A percentile compares a stretch with the other conserved stretches of the same genome.
These are phyloP conservation scores for Plantago major DNA, from an alignment of 257 asterid genomes.

Conservation along the genomic window DNA sequence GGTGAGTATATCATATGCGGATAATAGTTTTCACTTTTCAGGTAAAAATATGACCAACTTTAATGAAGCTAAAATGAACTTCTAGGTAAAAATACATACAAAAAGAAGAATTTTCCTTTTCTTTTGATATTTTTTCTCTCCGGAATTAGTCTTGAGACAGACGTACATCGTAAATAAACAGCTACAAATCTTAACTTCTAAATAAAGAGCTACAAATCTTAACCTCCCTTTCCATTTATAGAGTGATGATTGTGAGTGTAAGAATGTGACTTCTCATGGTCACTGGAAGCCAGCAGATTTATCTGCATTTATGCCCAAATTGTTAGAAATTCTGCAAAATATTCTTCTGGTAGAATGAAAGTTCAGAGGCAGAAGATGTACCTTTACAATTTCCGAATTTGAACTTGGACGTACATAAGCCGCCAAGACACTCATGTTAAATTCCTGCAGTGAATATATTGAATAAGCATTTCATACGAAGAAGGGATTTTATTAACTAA, in stretches of 20 bases:
- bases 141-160: too few species aligned
- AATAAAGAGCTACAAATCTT: conserved; percentile 1
- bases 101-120: too few species aligned
- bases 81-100: too few species aligned
- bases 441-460: conserved; percentile 53
- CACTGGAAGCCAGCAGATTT: conserved; percentile 57
- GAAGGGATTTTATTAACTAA: background rate
- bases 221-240: conserved; percentile 62
- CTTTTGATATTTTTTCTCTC: too few species aligned
- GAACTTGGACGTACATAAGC: conserved; percentile 82
- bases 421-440: conserved; percentile 82
- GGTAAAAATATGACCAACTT: too few species aligned
- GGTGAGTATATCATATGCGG: too few species aligned
- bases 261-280: conserved; percentile 40
- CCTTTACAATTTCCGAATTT: conserved; percentile 85
- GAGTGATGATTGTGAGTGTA: conserved; percentile 35
- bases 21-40: too few species aligned
- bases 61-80: too few species aligned
- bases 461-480: conserved; percentile 9
- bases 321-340: conserved; percentile 17
- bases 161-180: too few species aligned
- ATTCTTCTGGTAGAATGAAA: background rate
- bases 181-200: conserved; percentile 40
- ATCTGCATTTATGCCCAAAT: conserved; percentile 43
- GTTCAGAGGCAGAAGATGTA: conserved; percentile 13